A percentile compares a stretch with the other conserved stretches of the same genome.
Conservation (phyloP, 208 protist genomes). For the Trypanosoma platydactyli region DNA sequence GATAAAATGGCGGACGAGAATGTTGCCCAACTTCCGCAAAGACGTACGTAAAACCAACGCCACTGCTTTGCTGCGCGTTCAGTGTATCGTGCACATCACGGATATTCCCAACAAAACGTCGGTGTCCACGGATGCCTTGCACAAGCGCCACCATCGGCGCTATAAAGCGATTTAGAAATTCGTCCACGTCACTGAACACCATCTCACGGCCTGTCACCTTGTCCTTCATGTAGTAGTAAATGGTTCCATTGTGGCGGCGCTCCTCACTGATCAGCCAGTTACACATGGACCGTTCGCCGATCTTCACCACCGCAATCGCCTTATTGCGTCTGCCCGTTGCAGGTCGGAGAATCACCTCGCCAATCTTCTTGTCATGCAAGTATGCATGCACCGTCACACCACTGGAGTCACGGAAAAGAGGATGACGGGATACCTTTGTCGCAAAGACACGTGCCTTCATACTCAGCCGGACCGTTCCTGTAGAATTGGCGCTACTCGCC, state of each 20-base stretch:
- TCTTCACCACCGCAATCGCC: constrained; percentile 75
- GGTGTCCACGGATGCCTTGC: constrained; percentile 50
- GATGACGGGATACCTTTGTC: constrained; percentile 80
- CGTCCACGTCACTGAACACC: constrained; percentile 79
- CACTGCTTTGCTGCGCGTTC: constrained; percentile 43
- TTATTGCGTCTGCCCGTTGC: constrained; percentile 34
- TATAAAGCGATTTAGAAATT: constrained; percentile 73
- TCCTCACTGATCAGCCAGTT: constrained; percentile 79
- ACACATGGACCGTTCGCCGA: constrained; percentile 52
- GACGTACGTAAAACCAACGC: constrained; percentile 58
- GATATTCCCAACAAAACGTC: constrained; percentile 58
- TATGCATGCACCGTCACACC: constrained; percentile 45
- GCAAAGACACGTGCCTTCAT: constrained; percentile 59
- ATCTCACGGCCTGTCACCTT: constrained; percentile 35
- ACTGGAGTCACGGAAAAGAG: constrained; percentile 68
- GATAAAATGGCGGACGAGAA: constrained; percentile 50
- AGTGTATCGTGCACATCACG: constrained; percentile 59
- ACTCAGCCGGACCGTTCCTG: constrained; percentile 55
- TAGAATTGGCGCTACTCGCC: constrained; percentile 67
- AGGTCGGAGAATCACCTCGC: constrained; percentile 77
- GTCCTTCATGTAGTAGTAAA: constrained; percentile 77
- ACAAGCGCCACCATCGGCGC: constrained; percentile 58
- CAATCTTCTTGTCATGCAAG: constrained; percentile 80
- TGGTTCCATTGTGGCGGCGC: constrained; percentile 52
- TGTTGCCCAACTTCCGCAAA: constrained; percentile 65